Evolutionary conservation across 768 basidiomycete genomes (phyloP), one percentile per base, ranked within the genome.

Genomic region (Agaricus sinodeliciosus): DNA sequence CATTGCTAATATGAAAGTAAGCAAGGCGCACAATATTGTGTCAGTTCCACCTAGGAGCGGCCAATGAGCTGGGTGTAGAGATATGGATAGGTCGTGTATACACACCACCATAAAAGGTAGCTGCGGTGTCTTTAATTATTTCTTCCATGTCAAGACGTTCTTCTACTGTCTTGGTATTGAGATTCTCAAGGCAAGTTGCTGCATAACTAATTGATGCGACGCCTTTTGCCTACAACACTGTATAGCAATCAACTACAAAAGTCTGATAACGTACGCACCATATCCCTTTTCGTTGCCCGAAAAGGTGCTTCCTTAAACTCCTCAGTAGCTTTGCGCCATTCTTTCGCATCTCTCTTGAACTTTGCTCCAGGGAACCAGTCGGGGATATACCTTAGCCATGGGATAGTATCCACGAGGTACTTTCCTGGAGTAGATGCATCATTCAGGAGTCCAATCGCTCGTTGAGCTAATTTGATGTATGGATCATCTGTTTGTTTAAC

Each of bases 311-410:
- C 63, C 27, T 65, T 56, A 65, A 73, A 69, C 11, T 66, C 59
- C 13, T 62, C 43, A 11, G 67, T 61, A 8, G 63, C 56, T 40
- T 59, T 61, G 11, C 62, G 63, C 80, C 80, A 82, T 3, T 56
- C 54, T 3, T 35, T 60, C 0, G 79, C 80, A 45, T 77, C 72
- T 13, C 67, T 67, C 60, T 76, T 71, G 70, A 82, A 84, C 0
- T 69, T 69, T 0, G 78, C 74, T 11, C 81, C 82, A 5, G 82
- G 82, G 28, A 78, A 62, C 81, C 79, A 84, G 39, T 61, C 55
- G 0, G 82, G 82, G 3, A 82, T 55, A 56, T 75, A 61, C 59
- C 63, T 63, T 31, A 71, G 55, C 12, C 61, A 22, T 0, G 70
- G 67, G 19, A 71, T 40, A 2, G 52, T 43, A 51, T 78, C 76